Percentiles rank a stretch among this genome's conserved stretches.
Evolutionary conservation across 2,329 filamentous ascomycete genomes (phyloP).

Genomic region (Didymosphaeria variabile): DNA sequence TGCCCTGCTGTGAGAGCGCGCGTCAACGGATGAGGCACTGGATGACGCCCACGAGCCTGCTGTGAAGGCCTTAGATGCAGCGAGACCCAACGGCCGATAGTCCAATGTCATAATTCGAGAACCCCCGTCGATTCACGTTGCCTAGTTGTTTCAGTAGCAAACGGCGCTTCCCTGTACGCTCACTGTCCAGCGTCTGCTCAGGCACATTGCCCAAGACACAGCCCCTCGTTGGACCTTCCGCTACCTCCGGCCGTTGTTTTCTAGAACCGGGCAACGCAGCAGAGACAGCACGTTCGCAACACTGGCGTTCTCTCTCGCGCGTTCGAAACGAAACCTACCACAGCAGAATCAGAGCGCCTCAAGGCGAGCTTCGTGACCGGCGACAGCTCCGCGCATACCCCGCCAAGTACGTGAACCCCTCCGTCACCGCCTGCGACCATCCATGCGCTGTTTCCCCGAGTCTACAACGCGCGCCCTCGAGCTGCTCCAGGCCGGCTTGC

Average conservation of each 20-base stretch:
- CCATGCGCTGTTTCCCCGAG: constrained; percentile 25
- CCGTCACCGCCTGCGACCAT: constrained; percentile 33
- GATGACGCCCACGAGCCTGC: constrained; percentile 4
- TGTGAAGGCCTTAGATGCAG: constrained; percentile 1
- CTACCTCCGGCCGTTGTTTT: constrained; percentile 6
- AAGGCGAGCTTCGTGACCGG: neutral
- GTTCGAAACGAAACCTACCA: constrained; percentile 15
- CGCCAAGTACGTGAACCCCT: constrained; percentile 35
- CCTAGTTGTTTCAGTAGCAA: constrained; percentile 36
- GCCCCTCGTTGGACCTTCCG: constrained; percentile 23
- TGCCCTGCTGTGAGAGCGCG: constrained; percentile 3
- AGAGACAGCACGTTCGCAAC: constrained; percentile 7
- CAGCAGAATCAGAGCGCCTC: neutral
- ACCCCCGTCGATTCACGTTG: constrained; percentile 20
- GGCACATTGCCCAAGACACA: constrained; percentile 6
- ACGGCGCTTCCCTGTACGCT: constrained; percentile 22
- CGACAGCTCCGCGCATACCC: constrained; percentile 23
- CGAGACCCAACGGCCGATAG: constrained; percentile 23
- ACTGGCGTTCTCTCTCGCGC: constrained; percentile 3
- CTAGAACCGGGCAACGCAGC: constrained; percentile 1
- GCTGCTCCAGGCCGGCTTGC: constrained; percentile 23
- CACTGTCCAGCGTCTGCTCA: constrained; percentile 9
- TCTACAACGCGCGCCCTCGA: constrained; percentile 20
- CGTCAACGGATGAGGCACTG: constrained; percentile 4
- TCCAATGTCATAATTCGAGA: constrained; percentile 24